These are phyloP conservation scores for Diplocarpon mali DNA, from an alignment of 2,329 filamentous ascomycete genomes.

Conservation along the genomic window DNA sequence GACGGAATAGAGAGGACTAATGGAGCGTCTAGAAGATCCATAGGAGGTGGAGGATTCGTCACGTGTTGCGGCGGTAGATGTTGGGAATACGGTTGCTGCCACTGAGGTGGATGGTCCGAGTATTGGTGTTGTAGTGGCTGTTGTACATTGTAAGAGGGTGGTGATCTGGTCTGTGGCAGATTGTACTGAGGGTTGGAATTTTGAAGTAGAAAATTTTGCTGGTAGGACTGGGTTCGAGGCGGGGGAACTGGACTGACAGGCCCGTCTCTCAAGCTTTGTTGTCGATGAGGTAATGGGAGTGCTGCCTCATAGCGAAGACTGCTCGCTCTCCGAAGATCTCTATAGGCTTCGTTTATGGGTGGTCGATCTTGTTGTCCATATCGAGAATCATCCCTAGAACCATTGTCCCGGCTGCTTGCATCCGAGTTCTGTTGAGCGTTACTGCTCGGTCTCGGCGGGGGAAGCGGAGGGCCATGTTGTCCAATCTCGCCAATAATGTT, in stretches of 20 bases:
- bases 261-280: slow-evolving; percentile 17
- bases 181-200: slow-evolving; percentile 9
- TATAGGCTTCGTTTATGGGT: slow-evolving; percentile 7
- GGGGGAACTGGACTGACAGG: slow-evolving; percentile 23
- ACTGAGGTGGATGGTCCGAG: slow-evolving; percentile 14
- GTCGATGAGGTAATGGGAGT: slow-evolving; percentile 21
- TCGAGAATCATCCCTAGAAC: slow-evolving; percentile 11
- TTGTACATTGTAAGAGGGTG: slow-evolving; percentile 16
- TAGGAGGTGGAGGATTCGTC: slow-evolving; percentile 26
- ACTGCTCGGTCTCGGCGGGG: slow-evolving; percentile 24
- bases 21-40: slow-evolving; percentile 44
- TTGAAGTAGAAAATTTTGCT: slow-evolving; percentile 12
- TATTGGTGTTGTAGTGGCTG: slow-evolving; percentile 15
- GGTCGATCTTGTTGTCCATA: slow-evolving; percentile 18
- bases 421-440: slow-evolving; percentile 12
- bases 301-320: slow-evolving; percentile 25
- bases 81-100: slow-evolving; percentile 24
- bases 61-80: slow-evolving; percentile 28
- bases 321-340: slow-evolving; percentile 25
- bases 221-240: slow-evolving; percentile 18
- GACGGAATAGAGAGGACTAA: slow-evolving; percentile 40
- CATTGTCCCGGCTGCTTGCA: slow-evolving; percentile 17
- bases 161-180: slow-evolving; percentile 11
- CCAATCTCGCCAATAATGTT: slow-evolving; percentile 21
- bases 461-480: slow-evolving; percentile 24